Base-by-base conservation (phyloP, 495 filamentous ascomycete species). In the Lasiosphaeris hirsuta region DNA sequence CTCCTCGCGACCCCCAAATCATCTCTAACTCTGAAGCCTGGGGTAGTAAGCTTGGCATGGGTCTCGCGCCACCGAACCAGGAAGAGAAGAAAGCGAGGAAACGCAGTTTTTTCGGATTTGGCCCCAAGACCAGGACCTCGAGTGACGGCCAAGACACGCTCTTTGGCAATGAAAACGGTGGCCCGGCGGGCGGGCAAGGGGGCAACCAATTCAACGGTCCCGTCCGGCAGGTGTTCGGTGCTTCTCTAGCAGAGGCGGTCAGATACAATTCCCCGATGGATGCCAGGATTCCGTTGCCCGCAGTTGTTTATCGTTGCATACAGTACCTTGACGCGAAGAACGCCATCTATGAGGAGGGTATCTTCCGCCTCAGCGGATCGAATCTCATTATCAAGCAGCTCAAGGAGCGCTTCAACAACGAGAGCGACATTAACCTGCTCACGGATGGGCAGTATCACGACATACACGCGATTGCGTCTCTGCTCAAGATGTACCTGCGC, bases 301-400 rank as follows among this genome's bases (percentile, higher is more conserved):
- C 95, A n/a, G 94, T 97, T 1, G 92, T 97, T 41, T 97, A 96
- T 75, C 88, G 94, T 43, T 97, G 92, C 63, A 88, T 98, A 59
- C 90, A 97, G 68, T 98, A 96, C 69, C 80, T 98, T 19, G 86
- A 89, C 48, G 80, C 85, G 11, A 91, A 96, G 73, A 84, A 87
- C 52, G 95, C 93, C 39, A 81, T 87, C 14, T 78, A 73, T 17
- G 94, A 98, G 69, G 94, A 98, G 71, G 94, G 94, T 38, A 97
- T 98, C 19, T 98, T 98, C 80, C 86, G 94, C 30, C 76, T 98
- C 49, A 97, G 90, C 61, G 94, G 94, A 19, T 96, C 93, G 0
- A 97, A 94, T 65, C 83, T 93, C 51, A 87, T 96, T 37, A 94
- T 97, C 73, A 96, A 94, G 69, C 86, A 84, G 34, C 80, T 98